Base-by-base conservation (phyloP, 1,139 yeast genomes). In the Blastobotrys aristatus region DNA sequence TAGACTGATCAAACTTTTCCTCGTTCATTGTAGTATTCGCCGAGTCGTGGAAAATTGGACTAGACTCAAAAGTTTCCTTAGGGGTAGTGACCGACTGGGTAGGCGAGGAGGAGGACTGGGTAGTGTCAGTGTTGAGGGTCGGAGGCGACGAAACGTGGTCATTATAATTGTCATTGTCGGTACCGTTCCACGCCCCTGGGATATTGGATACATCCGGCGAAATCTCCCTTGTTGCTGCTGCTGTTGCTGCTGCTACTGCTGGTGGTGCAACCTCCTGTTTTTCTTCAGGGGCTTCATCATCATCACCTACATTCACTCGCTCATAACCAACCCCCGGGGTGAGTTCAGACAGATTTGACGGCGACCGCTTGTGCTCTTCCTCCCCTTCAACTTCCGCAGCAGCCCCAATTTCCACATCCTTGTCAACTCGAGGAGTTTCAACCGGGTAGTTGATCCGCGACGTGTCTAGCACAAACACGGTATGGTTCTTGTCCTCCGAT, bases 381-480 rank as follows among this genome's bases (percentile, higher is more conserved):
- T 22, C 40, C 16, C 18, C 50, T 22, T 4, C 32, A 18, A 3
- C 14, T 26, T 26, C 16, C 14, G 6, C 29, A 17, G 8, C 31
- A 13, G n/a, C 30, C 5, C 20, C 41, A 8, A 22, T 16, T 26
- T 38, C 21, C 4, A 6, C 10, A 11, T 6, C 13, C 27, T 16
- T n/a, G 4, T n/a, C 38, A 34, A 13, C 17, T 16, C 27, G 22
- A 26, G 30, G 32, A n/a, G 30, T 17, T 16, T 59, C 64, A 7
- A 68, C 53, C 2, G 65, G 71, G 48, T 68, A 68, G 50, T 65
- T 66, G 53, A 68, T 68, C 38, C 70, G 57, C 13, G 67, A 54
- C 10, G 73, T 70, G 48, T 71, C 74, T 17, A 71, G 62, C 6
- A 70, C 63, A 52, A 59, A 71, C 4, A 68, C 72, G n/a, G 58